Conservation (phyloP, 83 land plant species). For the Picea engelmannii region DNA sequence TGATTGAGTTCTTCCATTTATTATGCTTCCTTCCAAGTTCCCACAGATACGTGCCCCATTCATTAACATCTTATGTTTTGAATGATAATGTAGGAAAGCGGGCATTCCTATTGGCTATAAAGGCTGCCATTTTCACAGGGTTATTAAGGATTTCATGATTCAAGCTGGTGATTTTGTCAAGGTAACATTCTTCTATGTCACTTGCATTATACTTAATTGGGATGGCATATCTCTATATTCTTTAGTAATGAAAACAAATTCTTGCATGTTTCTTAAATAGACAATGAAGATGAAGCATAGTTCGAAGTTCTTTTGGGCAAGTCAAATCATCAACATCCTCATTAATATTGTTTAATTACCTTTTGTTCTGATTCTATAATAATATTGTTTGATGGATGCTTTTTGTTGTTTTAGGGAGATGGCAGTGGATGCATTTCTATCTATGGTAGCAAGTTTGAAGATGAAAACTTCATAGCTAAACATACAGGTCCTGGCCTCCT, state of each 20-base stretch:
- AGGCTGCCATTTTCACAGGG: constrained; percentile 88
- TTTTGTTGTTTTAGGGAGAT: constrained; percentile 68
- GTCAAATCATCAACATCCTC: neutral
- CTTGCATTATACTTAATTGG: constrained; percentile 1
- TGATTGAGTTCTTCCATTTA: neutral
- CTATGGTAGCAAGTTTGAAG: constrained; percentile 95
- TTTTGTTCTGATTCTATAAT: neutral
- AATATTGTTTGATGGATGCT: neutral
- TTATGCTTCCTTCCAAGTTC: neutral
- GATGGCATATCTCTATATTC: neutral
- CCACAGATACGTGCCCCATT: neutral
- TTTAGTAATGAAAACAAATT: neutral
- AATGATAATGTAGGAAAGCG: constrained; percentile 62
- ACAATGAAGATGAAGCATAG: neutral
- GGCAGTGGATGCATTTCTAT: constrained; percentile 93
- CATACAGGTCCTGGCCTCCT: constrained; percentile 95
- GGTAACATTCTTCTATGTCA: constrained; percentile 33
- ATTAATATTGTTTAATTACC: neutral
- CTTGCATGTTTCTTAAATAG: neutral
- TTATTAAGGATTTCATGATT: constrained; percentile 96
- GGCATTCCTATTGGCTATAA: constrained; percentile 88
- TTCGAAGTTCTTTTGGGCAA: neutral
- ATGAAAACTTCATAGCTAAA: constrained; percentile 93
- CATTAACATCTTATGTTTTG: constrained; percentile 5
- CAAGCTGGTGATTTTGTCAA: constrained; percentile 97